Base-by-base conservation (phyloP, 192 early-diverging fungal genomes). In the Linnemannia schmuckeri region DNA sequence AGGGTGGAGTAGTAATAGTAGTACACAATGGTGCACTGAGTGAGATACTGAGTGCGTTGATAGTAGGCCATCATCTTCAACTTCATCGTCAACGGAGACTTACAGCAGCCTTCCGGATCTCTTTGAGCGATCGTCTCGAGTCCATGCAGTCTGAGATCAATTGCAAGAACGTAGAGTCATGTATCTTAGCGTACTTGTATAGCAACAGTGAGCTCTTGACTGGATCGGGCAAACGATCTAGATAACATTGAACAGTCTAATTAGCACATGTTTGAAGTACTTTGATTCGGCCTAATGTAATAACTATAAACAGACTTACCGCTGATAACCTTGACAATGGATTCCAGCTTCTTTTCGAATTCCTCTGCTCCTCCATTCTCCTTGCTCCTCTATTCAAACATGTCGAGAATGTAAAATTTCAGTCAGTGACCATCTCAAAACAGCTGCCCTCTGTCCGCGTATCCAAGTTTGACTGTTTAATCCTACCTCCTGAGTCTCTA, bases 111-210 rank as follows among this genome's bases (percentile, higher is more conserved):
- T 95, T 95, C 57, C 93, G 87, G 37, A 98, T 92, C 18, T 93
- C 77, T 80, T 96, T 95, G 75, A 94, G 92, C 74, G 95, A 93
- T 42, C 91, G 91, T 20, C 87, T 81, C 30, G 93, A 92, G 77
- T 94, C 90, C 95, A 97, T 96, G 9, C 94, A 91, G 38, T 90
- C 89, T n/a, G 92, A 89, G 61, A 98, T 88, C 0, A 94, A 89
- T 84, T 92, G 89, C 75, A 95, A 94, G n/a, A 95, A 76, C 3
- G 92, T 83, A 18, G 85, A 78, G 75, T 97, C 95, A 78, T 94
- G 94, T 13, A 94, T 78, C 33, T 91, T 92, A 9, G 93, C 91
- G 74, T 97, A 95, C 82, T 95, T 94, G n/a, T 90, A 88, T 20
- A 98, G 88, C 41, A 92, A 82, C n/a, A 84, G 78, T 41, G 89